Evolutionary conservation across 2,329 filamentous ascomycete genomes (phyloP), one percentile per base, ranked within the genome.

Genomic region (Alternaria atra): DNA sequence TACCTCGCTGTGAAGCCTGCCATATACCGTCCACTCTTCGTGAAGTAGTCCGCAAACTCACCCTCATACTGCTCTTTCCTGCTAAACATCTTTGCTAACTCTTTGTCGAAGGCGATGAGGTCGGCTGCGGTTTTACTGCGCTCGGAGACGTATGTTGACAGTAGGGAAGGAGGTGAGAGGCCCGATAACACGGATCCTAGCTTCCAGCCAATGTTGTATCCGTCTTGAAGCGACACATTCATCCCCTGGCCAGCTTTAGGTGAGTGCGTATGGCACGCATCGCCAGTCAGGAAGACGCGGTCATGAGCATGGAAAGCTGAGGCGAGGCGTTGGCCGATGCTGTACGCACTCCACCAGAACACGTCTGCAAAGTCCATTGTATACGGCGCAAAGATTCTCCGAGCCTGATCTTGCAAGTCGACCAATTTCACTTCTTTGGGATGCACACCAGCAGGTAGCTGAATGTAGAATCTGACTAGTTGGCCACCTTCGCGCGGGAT

Each of bases 321-420:
- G 2, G 90, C 91, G 23, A 93, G 85, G 17, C 91, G 86, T 79
- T 91, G 89, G 10, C 89, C 88, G 58, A 91, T 89, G 67, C 88
- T 85, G 73, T 91, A 92, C 43, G 88, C 87, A 46, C 89, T 90
- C 80, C 91, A 92, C 89, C 90, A 92, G 17, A 77, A 89, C 81
- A 86, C 88, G 55, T 84, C 83, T 1, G 81, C 80, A 52, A 87
- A 82, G 0, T 87, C 83, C 63, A 89, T 80, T 0, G 69, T 61
- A 57, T 87, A 89, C 0, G 87, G 87, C 0, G 74, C 63, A 52
- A 90, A 85, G 40, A 89, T 85, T 0, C 75, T 77, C 35, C 80
- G 77, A 0, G 87, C 86, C 0, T 83, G 80, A 3, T 77, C 66
- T 57, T 89, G 86, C 1, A 90, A 76, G 40, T 86, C 81, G 25